Evolutionary conservation across 202 grass and related monocot species (phyloP), one percentile per base, ranked within the genome.

Genomic region (Elaeis oleifera): DNA sequence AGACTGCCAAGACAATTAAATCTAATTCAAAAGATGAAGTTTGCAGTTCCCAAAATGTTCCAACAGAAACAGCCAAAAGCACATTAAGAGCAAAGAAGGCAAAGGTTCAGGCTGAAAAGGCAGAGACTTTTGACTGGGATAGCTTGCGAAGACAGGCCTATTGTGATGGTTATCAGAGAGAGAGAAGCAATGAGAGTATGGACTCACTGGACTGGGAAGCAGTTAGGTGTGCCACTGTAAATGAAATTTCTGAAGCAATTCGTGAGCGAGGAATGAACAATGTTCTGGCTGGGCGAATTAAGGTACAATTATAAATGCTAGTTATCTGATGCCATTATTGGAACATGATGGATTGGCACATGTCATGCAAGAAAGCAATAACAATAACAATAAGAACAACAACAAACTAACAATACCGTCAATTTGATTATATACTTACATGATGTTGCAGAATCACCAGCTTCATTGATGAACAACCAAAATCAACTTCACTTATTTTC

Each of bases 221-320:
- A 62, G 73, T 86, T 66, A 77, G 76, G 51, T 67, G 79, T 68
- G 80, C 88, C 21, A 76, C 83, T 55, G 76, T 78, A 65, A 71
- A 69, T 53, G 74, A 19, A 86, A 78, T 90, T 78, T 72, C 88
- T 75, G 49, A 83, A 16, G 74, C 74, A 62, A 90, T 90, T 61
- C 73, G 80, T 44, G 83, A 78, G 31, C 72, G 88, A 79, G 88
- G 88, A 80, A 90, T 90, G 83, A 90, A 86, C 76, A 90, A 90
- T 76, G 60, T 90, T 58, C 68, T 83, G 21, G 77, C 88, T 69
- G 58, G 63, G 20, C 22, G 83, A 69, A 90, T 90, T 59, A 84
- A 90, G 80, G 88, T 90, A 80, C 64, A 55, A 75, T 23, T 56
- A 29, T 17, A 74, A 81, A 14, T 13, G 36, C 36, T 14, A 44